Evolutionary conservation across 345 rosid species (phyloP).

Genomic region (Leavenworthia alabamica): DNA sequence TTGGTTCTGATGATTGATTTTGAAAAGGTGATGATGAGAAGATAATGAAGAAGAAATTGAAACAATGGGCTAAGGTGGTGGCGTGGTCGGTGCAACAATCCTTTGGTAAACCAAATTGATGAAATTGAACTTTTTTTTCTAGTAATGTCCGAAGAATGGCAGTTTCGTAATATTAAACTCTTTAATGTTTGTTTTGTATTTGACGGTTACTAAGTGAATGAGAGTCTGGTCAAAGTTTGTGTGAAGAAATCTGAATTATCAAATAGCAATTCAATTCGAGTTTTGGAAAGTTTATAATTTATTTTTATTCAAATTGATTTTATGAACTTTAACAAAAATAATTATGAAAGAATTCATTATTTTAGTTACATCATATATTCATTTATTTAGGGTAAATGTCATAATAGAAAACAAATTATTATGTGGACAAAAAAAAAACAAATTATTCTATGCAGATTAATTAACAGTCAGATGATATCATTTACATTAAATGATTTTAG

Average conservation of each 20-base stretch:
- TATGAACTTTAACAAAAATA: too few species aligned
- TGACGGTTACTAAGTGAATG: neutral
- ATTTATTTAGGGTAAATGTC: too few species aligned
- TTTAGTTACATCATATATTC: too few species aligned
- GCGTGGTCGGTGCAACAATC: conserved; percentile 56
- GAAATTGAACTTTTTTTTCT: neutral
- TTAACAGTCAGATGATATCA: too few species aligned
- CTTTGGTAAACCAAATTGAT: conserved; percentile 29
- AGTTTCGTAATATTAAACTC: neutral
- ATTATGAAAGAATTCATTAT: too few species aligned
- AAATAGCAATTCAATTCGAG: too few species aligned
- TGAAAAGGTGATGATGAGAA: conserved; percentile 52
- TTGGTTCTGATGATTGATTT: neutral
- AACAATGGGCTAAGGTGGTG: conserved; percentile 81
- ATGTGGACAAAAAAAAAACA: too few species aligned
- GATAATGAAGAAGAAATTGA: conserved; percentile 61
- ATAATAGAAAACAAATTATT: too few species aligned
- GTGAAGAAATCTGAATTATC: neutral
- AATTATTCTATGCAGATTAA: too few species aligned
- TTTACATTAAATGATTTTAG: too few species aligned
- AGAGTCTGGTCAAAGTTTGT: neutral
- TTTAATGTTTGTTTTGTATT: neutral
- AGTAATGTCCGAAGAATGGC: neutral
- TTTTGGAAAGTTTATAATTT: too few species aligned
- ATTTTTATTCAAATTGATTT: too few species aligned